These are phyloP conservation scores for Arachnomyces sp. DNA, from an alignment of 2,329 filamentous ascomycete genomes.

Conservation along the genomic window DNA sequence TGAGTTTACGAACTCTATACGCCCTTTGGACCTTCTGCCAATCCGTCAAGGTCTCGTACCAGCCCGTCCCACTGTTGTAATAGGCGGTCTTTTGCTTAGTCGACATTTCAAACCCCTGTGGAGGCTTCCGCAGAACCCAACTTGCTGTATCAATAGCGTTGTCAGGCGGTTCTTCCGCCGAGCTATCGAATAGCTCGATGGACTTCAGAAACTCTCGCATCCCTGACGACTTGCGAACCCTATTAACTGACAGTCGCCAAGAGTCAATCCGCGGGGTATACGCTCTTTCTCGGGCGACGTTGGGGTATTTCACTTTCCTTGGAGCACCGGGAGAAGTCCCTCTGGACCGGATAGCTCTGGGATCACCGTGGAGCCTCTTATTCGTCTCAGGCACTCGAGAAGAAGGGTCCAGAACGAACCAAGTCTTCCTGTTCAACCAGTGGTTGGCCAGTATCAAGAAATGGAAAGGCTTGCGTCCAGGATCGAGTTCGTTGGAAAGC, in stretches of 20 bases:
- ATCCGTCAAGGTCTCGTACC: slow-evolving; percentile 32
- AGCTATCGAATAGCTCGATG: slow-evolving; percentile 27
- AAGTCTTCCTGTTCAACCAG: slow-evolving; percentile 34
- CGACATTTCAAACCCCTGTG: slow-evolving; percentile 30
- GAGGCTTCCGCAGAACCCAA: slow-evolving; percentile 34
- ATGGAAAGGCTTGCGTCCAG: slow-evolving; percentile 32
- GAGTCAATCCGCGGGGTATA: slow-evolving; percentile 28
- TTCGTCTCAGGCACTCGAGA: slow-evolving; percentile 25
- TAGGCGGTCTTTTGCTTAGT: slow-evolving; percentile 28
- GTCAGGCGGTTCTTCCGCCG: slow-evolving; percentile 31
- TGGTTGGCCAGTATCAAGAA: slow-evolving; percentile 34
- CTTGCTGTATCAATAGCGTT: slow-evolving; percentile 31
- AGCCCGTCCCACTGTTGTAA: slow-evolving; percentile 32
- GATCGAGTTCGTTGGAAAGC: slow-evolving; percentile 29
- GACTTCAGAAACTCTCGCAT: slow-evolving; percentile 21
- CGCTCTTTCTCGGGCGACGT: slow-evolving; percentile 12
- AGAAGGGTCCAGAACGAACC: slow-evolving; percentile 32
- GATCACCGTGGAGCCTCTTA: slow-evolving; percentile 27
- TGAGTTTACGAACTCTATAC: slow-evolving; percentile 29
- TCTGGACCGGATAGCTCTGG: slow-evolving; percentile 26
- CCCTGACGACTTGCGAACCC: slow-evolving; percentile 23
- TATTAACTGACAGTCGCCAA: slow-evolving; percentile 32
- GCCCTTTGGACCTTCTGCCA: slow-evolving; percentile 30
- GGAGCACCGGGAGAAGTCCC: slow-evolving; percentile 13
- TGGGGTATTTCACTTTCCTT: slow-evolving; percentile 21